These are phyloP conservation scores for Candida adriatica DNA, from an alignment of 805 yeast species.

Conservation along the genomic window DNA sequence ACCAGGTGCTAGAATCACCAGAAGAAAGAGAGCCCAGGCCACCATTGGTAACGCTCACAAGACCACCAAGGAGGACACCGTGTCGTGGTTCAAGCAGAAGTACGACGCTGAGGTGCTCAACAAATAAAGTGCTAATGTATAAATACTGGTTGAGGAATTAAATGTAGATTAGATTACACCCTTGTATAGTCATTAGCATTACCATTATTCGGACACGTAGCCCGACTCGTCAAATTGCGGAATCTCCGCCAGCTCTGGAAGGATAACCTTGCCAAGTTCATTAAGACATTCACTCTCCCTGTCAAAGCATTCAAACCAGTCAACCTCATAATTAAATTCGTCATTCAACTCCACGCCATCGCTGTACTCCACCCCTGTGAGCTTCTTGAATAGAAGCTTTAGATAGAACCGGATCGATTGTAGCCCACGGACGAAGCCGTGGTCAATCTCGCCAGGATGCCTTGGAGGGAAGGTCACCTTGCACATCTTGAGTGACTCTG, in stretches of 20 bases:
- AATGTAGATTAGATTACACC: neutral
- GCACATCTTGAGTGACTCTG: constrained; percentile 39
- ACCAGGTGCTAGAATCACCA: constrained; percentile 97
- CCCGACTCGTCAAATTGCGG: constrained; percentile 23
- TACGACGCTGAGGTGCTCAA: constrained; percentile 97
- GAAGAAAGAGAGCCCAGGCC: constrained; percentile 94
- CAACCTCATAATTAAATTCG: constrained; percentile 23
- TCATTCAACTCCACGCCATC: constrained; percentile 19
- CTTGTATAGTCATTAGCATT: constrained; percentile 6
- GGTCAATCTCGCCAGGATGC: constrained; percentile 57
- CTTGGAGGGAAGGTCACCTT: constrained; percentile 64
- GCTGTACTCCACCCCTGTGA: constrained; percentile 37
- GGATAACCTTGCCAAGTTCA: constrained; percentile 23
- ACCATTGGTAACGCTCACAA: constrained; percentile 89
- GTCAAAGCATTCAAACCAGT: constrained; percentile 35
- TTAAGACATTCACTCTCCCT: constrained; percentile 32
- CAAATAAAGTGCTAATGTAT: constrained; percentile 42
- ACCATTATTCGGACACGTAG: constrained; percentile 21
- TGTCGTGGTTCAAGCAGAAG: constrained; percentile 98
- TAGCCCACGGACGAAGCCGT: constrained; percentile 82
- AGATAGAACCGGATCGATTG: constrained; percentile 66
- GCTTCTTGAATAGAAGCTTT: constrained; percentile 45
- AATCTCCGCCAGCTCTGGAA: constrained; percentile 14
- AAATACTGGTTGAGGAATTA: constrained; percentile 5
- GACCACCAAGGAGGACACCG: constrained; percentile 88